phyloP scores from a whole-genome alignment of 768 basidiomycete genomes.

The Auricularia auricula-judae region DNA sequence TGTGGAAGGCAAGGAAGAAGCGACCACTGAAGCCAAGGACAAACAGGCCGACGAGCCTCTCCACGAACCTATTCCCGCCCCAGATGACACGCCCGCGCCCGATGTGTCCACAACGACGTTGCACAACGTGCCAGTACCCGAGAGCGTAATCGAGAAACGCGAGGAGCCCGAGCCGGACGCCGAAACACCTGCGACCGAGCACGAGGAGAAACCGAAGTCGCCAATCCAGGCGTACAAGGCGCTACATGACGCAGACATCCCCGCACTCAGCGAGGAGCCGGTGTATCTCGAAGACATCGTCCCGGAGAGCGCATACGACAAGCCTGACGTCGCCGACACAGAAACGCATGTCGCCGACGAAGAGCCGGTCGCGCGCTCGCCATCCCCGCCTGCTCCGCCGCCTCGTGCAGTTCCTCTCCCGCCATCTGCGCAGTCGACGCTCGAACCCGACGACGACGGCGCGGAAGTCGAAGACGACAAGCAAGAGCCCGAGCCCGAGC shows the following conservation, averaged over 20 bases:
- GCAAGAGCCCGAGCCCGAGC: background rate
- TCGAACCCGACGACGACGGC: too few relatives aligned
- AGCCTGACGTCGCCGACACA: background rate
- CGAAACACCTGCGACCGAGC: background rate
- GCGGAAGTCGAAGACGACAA: background rate
- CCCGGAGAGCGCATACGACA: background rate
- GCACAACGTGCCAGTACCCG: background rate
- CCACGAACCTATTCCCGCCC: background rate
- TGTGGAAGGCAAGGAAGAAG: background rate
- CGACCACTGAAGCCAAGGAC: background rate
- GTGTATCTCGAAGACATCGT: background rate
- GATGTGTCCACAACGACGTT: background rate
- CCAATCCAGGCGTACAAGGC: background rate
- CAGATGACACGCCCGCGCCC: background rate
- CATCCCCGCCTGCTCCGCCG: too few relatives aligned
- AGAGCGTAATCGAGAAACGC: background rate
- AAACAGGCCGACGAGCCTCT: background rate
- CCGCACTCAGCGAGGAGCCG: background rate
- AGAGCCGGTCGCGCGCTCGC: too few relatives aligned
- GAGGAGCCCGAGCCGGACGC: background rate
- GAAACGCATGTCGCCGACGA: background rate
- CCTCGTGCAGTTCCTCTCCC: too few relatives aligned
- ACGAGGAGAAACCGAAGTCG: background rate
- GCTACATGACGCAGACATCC: background rate
- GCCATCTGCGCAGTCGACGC: too few relatives aligned